Conservation (phyloP, 305 asterid species). For the Lippia alba region DNA sequence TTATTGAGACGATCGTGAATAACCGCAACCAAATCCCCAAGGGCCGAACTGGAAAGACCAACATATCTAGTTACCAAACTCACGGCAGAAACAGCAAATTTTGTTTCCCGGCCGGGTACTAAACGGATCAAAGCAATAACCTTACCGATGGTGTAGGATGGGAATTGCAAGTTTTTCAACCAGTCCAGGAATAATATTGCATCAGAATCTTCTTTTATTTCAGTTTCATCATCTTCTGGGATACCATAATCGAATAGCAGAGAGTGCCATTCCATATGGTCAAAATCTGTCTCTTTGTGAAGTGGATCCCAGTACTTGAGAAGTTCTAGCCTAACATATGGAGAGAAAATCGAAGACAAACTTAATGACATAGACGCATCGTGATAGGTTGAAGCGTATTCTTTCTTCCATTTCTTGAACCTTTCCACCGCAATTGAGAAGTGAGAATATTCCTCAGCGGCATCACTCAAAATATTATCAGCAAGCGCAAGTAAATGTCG, state of each 20-base stretch:
- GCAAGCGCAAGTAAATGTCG: constrained; percentile 84
- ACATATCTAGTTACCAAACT: constrained; percentile 71
- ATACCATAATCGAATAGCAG: constrained; percentile 78
- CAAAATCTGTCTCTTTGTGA: constrained; percentile 80
- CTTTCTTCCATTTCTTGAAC: constrained; percentile 84
- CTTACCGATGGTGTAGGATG: constrained; percentile 74
- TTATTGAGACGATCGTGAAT: constrained; percentile 81
- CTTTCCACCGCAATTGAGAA: constrained; percentile 70
- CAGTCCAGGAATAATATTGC: constrained; percentile 76
- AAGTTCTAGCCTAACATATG: constrained; percentile 90
- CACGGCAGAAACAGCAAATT: constrained; percentile 74
- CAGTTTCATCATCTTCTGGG: constrained; percentile 60
- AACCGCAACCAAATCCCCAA: constrained; percentile 66
- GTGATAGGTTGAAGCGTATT: constrained; percentile 72
- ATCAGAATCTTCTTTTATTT: constrained; percentile 61
- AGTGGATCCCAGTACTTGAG: constrained; percentile 98
- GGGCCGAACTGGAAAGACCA: constrained; percentile 64
- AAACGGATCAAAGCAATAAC: constrained; percentile 81
- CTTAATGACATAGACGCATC: constrained; percentile 93
- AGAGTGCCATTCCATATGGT: constrained; percentile 89
- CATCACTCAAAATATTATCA: constrained; percentile 80
- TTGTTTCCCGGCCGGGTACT: constrained; percentile 81
- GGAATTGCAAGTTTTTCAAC: constrained; percentile 93
- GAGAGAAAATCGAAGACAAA: constrained; percentile 82
- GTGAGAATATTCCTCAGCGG: constrained; percentile 85